Base-by-base conservation (phyloP, 139 green algal species). In the Monoraphidium neglectum region DNA sequence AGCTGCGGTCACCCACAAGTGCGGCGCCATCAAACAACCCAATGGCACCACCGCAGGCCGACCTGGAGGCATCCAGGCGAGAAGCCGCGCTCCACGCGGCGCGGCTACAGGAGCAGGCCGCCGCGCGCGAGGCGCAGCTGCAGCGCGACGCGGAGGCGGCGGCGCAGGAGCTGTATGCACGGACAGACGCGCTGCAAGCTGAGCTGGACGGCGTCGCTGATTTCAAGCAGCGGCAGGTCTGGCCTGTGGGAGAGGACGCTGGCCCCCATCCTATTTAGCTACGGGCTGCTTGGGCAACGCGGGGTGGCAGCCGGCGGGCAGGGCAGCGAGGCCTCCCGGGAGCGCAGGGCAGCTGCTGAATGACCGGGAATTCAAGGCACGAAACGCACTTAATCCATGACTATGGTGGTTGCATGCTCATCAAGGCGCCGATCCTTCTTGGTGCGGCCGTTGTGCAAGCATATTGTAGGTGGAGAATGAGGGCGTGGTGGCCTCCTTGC, bases 401-500 rank as follows among this genome's bases (percentile, higher is more conserved):
- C 51, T 70, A 24, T 32, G 2, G 4, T 70, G 35, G 37, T 54
- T 54, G 35, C 33, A 33, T 56, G 35, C 21, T 60, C 51, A 60
- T 21, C 51, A 60, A 60, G 51, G 51, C 51, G 21, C 21, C 51
- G 51, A 60, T 18, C 18, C 51, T n/a, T n/a, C n/a, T n/a, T n/a
- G n/a, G 21, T 60, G 51, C 51, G 51, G 21, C 51, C 51, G 18
- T 60, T 18, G 18, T 21, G 18, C 18, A 60, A 60, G 21, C 21
- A 21, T 21, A 28, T 60, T 18, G 18, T 60, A 21, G 18, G 51
- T 81, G 2, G 84, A 89, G 54, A 63, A 91, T 32, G 85, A 93
- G 78, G 86, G 84, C 26, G 82, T 83, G 38, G 67, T 93, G 54
- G 73, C 86, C 57, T 74, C 68, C 32, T 67, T 93, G 38, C 79